Evolutionary conservation across 2,329 filamentous ascomycete species (phyloP).

Genomic region (Cordyceps javanica): DNA sequence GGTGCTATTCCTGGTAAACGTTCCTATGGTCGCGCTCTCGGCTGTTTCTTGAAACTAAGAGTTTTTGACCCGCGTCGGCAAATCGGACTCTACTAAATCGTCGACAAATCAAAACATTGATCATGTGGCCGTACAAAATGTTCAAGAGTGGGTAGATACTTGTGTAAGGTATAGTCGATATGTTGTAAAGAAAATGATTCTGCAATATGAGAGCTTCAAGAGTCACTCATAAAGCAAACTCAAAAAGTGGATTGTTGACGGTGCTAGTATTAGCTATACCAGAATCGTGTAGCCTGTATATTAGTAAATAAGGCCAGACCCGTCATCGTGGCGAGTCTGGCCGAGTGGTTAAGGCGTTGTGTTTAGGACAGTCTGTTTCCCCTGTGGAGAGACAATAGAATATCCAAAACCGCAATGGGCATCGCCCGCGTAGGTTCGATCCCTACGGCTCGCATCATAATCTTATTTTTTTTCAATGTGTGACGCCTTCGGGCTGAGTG

Average conservation of each 20-base stretch:
- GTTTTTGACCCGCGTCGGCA: not conserved
- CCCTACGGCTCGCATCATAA: slow-evolving; percentile 39
- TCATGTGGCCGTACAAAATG: not conserved
- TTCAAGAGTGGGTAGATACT: no score
- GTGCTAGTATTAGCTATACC: not conserved
- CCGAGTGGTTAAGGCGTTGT: slow-evolving; percentile 53
- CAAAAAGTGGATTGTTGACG: not conserved
- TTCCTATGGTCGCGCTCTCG: not conserved
- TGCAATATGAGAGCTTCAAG: not conserved
- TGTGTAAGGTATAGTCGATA: not conserved
- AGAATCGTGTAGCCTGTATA: not conserved
- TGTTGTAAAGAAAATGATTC: not conserved
- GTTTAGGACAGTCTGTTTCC: slow-evolving; percentile 35
- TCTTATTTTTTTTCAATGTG: slow-evolving; percentile 21
- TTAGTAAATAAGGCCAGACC: not conserved
- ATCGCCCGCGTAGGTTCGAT: slow-evolving; percentile 46
- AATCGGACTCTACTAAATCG: no score
- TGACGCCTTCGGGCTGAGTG: no score
- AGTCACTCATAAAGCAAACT: slow-evolving; percentile 2
- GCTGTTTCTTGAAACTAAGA: not conserved
- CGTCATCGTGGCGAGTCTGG: slow-evolving; percentile 32
- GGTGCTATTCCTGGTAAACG: not conserved
- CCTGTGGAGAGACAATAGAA: slow-evolving; percentile 8
- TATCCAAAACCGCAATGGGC: slow-evolving; percentile 33
- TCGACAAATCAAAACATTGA: not conserved